Evolutionary conservation across 1,284 basidiomycete genomes (phyloP).

Genomic region (Apiotrichum veenhuisii): DNA sequence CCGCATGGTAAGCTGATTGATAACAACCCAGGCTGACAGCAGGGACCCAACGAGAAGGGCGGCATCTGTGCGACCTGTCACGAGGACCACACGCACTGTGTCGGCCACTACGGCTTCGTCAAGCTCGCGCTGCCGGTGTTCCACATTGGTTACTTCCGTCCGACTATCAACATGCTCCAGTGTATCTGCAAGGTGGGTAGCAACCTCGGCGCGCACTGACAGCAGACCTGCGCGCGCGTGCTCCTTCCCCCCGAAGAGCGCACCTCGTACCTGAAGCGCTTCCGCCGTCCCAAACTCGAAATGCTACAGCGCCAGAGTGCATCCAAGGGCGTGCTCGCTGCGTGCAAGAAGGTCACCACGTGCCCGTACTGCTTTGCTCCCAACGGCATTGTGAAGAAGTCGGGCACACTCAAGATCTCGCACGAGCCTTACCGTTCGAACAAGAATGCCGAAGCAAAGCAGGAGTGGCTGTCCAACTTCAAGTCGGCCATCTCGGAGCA

Average conservation of each 20-base stretch:
- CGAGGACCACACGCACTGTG: conserved; percentile 86
- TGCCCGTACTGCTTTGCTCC: conserved; percentile 91
- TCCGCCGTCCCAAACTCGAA: conserved; percentile 85
- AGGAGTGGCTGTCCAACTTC: conserved; percentile 83
- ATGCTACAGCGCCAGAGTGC: conserved; percentile 85
- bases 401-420: conserved; percentile 88
- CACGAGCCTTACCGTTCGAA: conserved; percentile 97
- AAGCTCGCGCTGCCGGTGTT: conserved; percentile 95
- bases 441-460: conserved; percentile 85
- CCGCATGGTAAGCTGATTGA: conserved; percentile 60
- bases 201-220: background rate
- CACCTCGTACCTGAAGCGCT: conserved; percentile 76
- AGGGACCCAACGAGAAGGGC: conserved; percentile 95
- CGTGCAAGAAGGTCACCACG: conserved; percentile 84
- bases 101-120: conserved; percentile 97
- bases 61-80: conserved; percentile 94
- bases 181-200: conserved; percentile 82
- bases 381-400: conserved; percentile 97
- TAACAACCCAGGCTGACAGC: conserved; percentile 13
- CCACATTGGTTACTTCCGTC: conserved; percentile 97
- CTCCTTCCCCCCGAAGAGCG: conserved; percentile 87
- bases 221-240: conserved; percentile 86
- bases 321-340: conserved; percentile 82
- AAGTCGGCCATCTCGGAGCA: conserved; percentile 76
- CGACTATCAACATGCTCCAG: conserved; percentile 88